A percentile compares a stretch with the other conserved stretches of the same genome.
These are phyloP conservation scores for Agaricales sp. DNA, from an alignment of 1,284 basidiomycete genomes.

Conservation along the genomic window DNA sequence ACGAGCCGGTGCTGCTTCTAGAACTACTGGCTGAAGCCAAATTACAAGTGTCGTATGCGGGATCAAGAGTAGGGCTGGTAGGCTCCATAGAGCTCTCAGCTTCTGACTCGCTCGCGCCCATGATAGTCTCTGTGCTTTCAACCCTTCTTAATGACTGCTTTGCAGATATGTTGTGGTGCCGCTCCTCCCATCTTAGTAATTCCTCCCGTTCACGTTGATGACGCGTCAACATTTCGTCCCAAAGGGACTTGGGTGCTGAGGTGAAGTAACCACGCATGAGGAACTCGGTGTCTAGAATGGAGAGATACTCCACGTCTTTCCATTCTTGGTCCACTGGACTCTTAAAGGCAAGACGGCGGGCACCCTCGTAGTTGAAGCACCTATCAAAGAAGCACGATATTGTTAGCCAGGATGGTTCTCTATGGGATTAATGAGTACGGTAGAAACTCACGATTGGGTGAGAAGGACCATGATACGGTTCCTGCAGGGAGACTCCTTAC, in stretches of 20 bases:
- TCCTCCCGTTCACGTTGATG: not conserved
- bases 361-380: constrained; percentile 2
- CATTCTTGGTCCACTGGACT: constrained; percentile 1
- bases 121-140: not conserved
- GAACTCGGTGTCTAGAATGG: constrained; percentile 4
- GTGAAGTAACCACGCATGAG: not conserved
- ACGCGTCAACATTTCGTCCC: not conserved
- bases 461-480: constrained; percentile 31
- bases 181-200: not conserved
- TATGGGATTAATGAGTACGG: not conserved
- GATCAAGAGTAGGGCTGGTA: too few relatives aligned
- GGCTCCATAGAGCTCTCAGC: too few relatives aligned
- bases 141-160: not conserved
- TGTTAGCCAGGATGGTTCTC: not conserved
- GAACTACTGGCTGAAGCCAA: too few relatives aligned
- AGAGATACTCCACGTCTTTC: constrained; percentile 2
- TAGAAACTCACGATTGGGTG: constrained; percentile 25
- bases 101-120: too few relatives aligned
- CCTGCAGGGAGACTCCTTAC: constrained; percentile 24
- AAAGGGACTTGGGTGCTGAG: not conserved
- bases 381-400: too few relatives aligned
- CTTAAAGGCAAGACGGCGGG: constrained; percentile 1
- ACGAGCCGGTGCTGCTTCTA: too few relatives aligned
- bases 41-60: too few relatives aligned
- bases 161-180: not conserved